A percentile compares a stretch with the other conserved stretches of the same genome.
phyloP scores from a whole-genome alignment of 805 yeast species.

The Maudiozyma bulderi region DNA sequence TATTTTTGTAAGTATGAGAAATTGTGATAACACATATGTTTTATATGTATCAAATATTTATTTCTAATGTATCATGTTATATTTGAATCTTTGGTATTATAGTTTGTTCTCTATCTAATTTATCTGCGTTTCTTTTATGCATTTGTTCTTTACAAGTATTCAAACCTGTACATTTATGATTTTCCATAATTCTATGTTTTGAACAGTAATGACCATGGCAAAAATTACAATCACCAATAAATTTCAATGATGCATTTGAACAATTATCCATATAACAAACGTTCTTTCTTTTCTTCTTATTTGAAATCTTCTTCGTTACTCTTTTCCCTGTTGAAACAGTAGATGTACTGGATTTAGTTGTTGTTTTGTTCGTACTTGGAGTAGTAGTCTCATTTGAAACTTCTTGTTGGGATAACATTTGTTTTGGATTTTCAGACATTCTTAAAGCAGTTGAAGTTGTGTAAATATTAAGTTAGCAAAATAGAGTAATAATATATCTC shows the following conservation, averaged over 20 bases:
- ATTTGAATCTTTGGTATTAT: conserved; percentile 41
- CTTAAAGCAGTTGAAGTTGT: neutral
- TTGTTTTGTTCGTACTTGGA: neutral
- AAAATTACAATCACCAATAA: conserved; percentile 74
- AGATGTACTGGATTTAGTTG: neutral
- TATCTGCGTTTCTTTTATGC: conserved; percentile 77
- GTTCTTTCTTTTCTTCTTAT: conserved; percentile 30
- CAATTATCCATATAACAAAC: conserved; percentile 49
- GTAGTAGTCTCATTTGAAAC: neutral
- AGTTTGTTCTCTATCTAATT: conserved; percentile 79
- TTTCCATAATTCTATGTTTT: conserved; percentile 77
- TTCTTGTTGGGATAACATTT: neutral
- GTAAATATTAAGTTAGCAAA: neutral
- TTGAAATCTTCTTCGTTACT: conserved; percentile 10
- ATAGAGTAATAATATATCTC: neutral
- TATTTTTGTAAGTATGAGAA: too few relatives aligned
- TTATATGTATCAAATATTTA: too few relatives aligned
- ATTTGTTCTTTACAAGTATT: conserved; percentile 72
- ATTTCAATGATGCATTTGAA: conserved; percentile 49
- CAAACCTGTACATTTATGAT: conserved; percentile 70
- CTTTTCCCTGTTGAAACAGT: conserved; percentile 2
- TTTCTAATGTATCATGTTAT: neutral
- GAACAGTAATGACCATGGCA: conserved; percentile 83
- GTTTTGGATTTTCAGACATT: neutral
- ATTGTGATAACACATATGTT: too few relatives aligned